A percentile compares a stretch with the other conserved stretches of the same genome.
Conservation (phyloP, 208 protist species). For the Trypanosoma boissoni region DNA sequence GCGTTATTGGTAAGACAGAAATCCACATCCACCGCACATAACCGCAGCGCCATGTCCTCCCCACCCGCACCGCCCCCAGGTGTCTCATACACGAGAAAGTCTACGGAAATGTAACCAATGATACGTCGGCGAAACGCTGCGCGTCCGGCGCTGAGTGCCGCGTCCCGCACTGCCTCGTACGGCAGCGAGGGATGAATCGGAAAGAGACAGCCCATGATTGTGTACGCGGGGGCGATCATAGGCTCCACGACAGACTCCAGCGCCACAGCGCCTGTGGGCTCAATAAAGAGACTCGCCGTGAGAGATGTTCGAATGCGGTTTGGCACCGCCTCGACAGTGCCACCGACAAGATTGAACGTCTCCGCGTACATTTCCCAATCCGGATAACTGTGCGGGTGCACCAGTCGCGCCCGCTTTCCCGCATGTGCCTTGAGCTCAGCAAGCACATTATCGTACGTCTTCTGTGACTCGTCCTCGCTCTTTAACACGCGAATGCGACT, state of each 20-base stretch:
- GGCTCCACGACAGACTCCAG: constrained; percentile 85
- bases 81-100: constrained; percentile 68
- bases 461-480: constrained; percentile 9
- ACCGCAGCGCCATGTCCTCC: constrained; percentile 13
- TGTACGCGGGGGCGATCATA: constrained; percentile 86
- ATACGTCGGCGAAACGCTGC: constrained; percentile 79
- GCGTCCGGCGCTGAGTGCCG: constrained; percentile 59
- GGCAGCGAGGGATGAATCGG: constrained; percentile 50
- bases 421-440: constrained; percentile 71
- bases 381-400: constrained; percentile 69
- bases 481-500: constrained; percentile 65
- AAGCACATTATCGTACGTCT: constrained; percentile 34
- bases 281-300: constrained; percentile 86
- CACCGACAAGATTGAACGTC: constrained; percentile 80
- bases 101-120: constrained; percentile 87
- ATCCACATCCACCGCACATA: constrained; percentile 92
- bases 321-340: constrained; percentile 85
- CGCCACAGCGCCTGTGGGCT: constrained; percentile 69
- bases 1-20: constrained; percentile 80
- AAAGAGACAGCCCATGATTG: constrained; percentile 68
- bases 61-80: neutral
- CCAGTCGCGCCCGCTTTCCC: constrained; percentile 66
- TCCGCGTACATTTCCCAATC: constrained; percentile 77
- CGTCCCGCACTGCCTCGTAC: constrained; percentile 60
- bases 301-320: constrained; percentile 39